Conservation (phyloP, 805 yeast genomes). For the Citeromyces nyonsensis region DNA sequence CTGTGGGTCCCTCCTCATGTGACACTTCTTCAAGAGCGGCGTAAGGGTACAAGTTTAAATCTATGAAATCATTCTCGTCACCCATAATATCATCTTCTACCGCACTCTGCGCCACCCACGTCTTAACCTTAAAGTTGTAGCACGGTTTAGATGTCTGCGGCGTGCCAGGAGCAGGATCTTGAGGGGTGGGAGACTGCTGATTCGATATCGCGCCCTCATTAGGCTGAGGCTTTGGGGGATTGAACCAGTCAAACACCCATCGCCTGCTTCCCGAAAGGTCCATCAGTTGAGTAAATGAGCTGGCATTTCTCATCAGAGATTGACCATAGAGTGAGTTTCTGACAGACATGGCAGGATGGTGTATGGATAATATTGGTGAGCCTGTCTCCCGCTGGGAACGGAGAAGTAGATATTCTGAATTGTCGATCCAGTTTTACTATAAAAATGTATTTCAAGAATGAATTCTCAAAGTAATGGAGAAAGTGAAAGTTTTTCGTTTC, state of each 20-base stretch:
- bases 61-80: conserved; percentile 18
- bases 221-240: conserved; percentile 12
- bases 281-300: conserved; percentile 7
- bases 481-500: no score
- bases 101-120: conserved; percentile 13
- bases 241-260: conserved; percentile 16
- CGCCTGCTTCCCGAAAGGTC: conserved; percentile 11
- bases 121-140: conserved; percentile 16
- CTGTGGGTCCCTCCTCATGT: conserved; percentile 6
- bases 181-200: conserved; percentile 2
- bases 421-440: no score
- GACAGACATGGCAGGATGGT: conserved; percentile 17
- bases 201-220: conserved; percentile 1
- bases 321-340: conserved; percentile 19
- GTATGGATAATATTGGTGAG: no score
- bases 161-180: conserved; percentile 10
- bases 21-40: conserved; percentile 7
- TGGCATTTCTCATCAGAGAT: conserved; percentile 11
- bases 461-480: no score
- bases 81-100: conserved; percentile 9
- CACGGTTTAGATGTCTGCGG: conserved; percentile 13
- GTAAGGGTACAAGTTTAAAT: conserved; percentile 19
- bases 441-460: no score
- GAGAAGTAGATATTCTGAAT: no score
- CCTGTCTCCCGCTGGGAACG: no score